Conservation (phyloP, 164 flowering plant species). For the Stephania japonica region DNA sequence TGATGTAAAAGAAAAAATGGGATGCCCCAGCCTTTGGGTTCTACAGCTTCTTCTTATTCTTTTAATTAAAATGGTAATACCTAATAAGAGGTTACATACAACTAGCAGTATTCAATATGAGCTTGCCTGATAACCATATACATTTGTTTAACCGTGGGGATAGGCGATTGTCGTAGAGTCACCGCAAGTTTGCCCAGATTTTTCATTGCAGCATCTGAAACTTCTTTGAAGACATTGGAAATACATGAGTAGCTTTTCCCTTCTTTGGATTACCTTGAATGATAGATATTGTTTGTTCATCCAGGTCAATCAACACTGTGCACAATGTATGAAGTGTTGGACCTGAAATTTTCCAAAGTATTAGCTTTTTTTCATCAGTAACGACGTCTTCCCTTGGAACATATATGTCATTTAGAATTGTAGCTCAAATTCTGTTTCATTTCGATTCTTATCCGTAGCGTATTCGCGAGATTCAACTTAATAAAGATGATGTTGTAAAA, state of each 20-base stretch:
- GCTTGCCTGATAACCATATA: constrained; percentile 29
- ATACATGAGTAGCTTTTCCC: constrained; percentile 36
- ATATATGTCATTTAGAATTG: no score
- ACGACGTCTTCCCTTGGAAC: no score
- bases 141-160: no score
- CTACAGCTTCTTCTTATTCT: no score
- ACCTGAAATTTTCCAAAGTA: constrained; percentile 38
- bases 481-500: not conserved
- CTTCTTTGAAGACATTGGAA: constrained; percentile 26
- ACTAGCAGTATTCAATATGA: no score
- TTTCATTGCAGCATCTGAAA: not conserved
- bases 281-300: constrained; percentile 52
- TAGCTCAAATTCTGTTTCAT: no score
- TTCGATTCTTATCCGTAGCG: no score
- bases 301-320: constrained; percentile 56
- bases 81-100: no score
- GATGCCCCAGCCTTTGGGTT: no score
- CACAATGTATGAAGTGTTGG: constrained; percentile 65
- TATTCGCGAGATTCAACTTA: not conserved
- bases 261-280: constrained; percentile 65
- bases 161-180: not conserved
- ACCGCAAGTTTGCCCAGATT: not conserved
- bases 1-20: no score
- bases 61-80: no score
- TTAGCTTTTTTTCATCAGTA: no score